These are phyloP conservation scores for Fusarium pilosicola DNA, from an alignment of 2,329 filamentous ascomycete species.

Conservation along the genomic window DNA sequence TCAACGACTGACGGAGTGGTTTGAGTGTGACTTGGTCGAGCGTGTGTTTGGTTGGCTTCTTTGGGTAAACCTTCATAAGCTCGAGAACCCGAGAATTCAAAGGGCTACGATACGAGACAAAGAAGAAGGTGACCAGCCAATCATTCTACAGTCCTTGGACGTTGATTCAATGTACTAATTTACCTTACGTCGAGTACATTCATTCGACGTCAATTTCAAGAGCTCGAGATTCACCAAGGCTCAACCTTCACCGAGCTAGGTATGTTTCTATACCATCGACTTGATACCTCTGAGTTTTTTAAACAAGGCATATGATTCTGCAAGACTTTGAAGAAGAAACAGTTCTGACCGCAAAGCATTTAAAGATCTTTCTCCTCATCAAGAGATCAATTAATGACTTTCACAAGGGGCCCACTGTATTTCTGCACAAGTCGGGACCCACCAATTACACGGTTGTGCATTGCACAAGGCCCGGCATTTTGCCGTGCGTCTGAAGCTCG, in stretches of 20 bases:
- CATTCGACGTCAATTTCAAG: neutral
- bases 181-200: neutral
- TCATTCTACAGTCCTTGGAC: neutral
- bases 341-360: too few relatives aligned
- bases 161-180: neutral
- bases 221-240: neutral
- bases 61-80: neutral
- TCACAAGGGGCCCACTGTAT: neutral
- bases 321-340: neutral
- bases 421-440: slow-evolving; percentile 7
- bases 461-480: slow-evolving; percentile 31
- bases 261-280: neutral
- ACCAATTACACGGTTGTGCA: slow-evolving; percentile 17
- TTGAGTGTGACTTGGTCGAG: neutral
- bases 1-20: neutral
- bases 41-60: neutral
- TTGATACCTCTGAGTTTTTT: neutral
- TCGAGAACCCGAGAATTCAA: neutral
- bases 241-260: too few relatives aligned
- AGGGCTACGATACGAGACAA: neutral
- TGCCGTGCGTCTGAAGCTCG: slow-evolving; percentile 34
- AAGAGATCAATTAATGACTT: neutral
- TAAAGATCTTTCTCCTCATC: neutral
- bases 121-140: neutral
- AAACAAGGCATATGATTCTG: neutral